Evolutionary conservation across 345 rosid genomes (phyloP), one percentile per base, ranked within the genome.

Genomic region (Hypericum perforatum): DNA sequence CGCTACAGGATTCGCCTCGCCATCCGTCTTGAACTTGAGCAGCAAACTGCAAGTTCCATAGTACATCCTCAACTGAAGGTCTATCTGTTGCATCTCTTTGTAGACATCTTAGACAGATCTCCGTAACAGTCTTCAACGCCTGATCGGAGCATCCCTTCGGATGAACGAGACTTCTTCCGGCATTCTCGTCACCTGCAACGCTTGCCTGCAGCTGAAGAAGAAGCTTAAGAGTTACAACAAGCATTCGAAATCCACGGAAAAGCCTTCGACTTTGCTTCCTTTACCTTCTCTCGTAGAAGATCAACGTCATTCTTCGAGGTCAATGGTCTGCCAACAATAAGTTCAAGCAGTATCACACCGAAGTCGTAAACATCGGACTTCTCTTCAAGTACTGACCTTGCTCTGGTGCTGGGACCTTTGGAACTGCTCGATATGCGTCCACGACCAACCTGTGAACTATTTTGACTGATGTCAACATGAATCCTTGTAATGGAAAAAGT

Each of bases 31-130:
- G 92, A 54, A 91, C 95, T 74, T 91, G 98, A 63, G 96, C 80
- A 36, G 89, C 88, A 65, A 81, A 91, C 63, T 91, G 92, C 80
- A 91, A 80, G 76, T 92, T 88, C 96, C 96, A 92, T 16, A 92
- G 55, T 12, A 92, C 78, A 58, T 92, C 98, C 61, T 92, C 98
- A 38, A 92, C 63, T 4, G 98, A 81, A 36, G 95, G 96, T 41
- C 91, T 69, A 2, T 83, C 86, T 16, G 49, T 57, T 7, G 86
- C 82, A 8, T 82, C 73, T 64, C 73, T 74, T 2, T 62, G 78
- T 47, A 92, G 72, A 64, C 96, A 92, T 64, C 94, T 77, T 49
- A 71, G 53, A 36, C 94, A 80, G 37, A 92, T 78, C 68, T 83
- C 96, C 76, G 77, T 77, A 82, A 75, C 74, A 9, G 98, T 88